Conservation (phyloP, 768 basidiomycete genomes). For the Psilocybe subaeruginosa region DNA sequence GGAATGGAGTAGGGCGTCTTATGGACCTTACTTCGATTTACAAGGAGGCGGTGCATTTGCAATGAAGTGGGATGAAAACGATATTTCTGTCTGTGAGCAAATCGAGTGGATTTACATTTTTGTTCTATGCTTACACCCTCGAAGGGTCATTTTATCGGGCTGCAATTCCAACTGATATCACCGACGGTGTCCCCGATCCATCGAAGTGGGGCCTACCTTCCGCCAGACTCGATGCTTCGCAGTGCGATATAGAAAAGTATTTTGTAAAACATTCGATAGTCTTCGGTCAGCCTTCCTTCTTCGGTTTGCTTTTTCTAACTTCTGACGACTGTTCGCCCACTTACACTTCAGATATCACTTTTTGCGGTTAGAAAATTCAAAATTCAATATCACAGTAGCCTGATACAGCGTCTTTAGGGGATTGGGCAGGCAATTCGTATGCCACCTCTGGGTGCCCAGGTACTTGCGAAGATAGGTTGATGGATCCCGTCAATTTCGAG, state of each 20-base stretch:
- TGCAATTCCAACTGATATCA: constrained; percentile 72
- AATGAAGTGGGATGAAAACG: constrained; percentile 86
- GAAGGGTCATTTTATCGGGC: constrained; percentile 85
- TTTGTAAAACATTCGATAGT: constrained; percentile 76
- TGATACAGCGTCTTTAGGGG: constrained; percentile 45
- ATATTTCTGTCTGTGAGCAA: constrained; percentile 76
- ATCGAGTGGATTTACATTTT: not conserved
- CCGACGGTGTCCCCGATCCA: constrained; percentile 63
- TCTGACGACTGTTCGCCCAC: not conserved
- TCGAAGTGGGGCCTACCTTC: constrained; percentile 71
- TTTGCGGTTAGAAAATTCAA: constrained; percentile 57
- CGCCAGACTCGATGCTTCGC: constrained; percentile 55
- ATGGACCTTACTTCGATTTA: constrained; percentile 80
- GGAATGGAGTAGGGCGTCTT: constrained; percentile 83
- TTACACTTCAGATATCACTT: constrained; percentile 67
- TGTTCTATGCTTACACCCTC: constrained; percentile 7
- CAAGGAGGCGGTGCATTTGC: constrained; percentile 85
- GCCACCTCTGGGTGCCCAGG: constrained; percentile 72
- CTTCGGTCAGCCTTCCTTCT: constrained; percentile 56
- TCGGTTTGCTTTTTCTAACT: not conserved
- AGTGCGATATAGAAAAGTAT: constrained; percentile 60
- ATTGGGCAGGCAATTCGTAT: constrained; percentile 86
- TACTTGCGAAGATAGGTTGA: constrained; percentile 61
- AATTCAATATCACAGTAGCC: not conserved
- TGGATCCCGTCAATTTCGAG: constrained; percentile 71